Base-by-base conservation (phyloP, 2,329 filamentous ascomycete genomes). In the Paraphaeosphaeria sporulosa region DNA sequence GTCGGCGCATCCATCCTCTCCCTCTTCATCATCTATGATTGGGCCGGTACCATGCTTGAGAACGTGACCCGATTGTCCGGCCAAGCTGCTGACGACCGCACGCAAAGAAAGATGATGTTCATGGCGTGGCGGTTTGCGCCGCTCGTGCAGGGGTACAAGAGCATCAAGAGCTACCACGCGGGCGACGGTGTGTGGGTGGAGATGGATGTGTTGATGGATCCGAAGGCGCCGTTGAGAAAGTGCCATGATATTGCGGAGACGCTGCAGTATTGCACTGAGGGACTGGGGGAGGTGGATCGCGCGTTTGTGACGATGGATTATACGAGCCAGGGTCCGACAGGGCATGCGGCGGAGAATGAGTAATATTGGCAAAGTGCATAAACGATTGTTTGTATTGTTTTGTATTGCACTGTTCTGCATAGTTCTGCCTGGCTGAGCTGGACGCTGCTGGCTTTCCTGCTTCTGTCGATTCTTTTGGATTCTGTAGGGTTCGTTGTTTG, bases 21-120 rank as follows among this genome's bases (percentile, higher is more conserved):
- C 0, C 74, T 90, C 4, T 90, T 85, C 78, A 89, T 91, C 72
- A 90, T 90, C 66, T 87, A 85, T 74, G 89, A 90, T 76, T 90
- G 88, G 89, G 84, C 84, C 1, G 81, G 82, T 48, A 90, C 88
- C 0, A 86, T 83, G 61, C 80, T 87, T 50, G 81, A 86, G 57
- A 88, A 89, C 64, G 82, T 89, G 49, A 83, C 82, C 1, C 82
- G 86, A 2, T 77, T 89, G 5, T 86, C 85, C 0, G 87, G 87
- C n/a, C 80, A 85, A 54, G 84, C 85, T 0, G 86, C 85, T 0
- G 80, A 82, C 2, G 78, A 83, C 3, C 75, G 81, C 4, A 77
- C 85, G 43, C 78, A 82, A 25, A 82, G 86, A 63, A 88, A 88
- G 65, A 78, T 89, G 25, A 81, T 86, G 60, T 89, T 84, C 63